Evolutionary conservation across 2,329 filamentous ascomycete species (phyloP).

Genomic region (Acrocalymma vagum): DNA sequence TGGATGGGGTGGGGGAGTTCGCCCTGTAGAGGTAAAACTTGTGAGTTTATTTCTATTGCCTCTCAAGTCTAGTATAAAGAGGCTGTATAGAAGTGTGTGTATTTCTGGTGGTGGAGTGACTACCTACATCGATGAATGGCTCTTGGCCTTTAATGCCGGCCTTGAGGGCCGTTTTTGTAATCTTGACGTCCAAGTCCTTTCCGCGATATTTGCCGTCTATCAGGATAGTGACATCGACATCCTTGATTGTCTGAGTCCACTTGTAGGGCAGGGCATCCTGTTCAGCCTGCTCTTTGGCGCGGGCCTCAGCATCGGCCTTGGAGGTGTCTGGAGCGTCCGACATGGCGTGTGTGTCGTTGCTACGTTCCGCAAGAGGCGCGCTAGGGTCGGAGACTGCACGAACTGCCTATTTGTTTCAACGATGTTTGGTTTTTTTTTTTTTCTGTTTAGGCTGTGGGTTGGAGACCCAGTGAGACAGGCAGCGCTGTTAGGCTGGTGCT

Average conservation of each 20-base stretch:
- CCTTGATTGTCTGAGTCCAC: conserved; percentile 92
- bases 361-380: no score
- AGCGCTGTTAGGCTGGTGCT: conserved; percentile 3
- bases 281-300: conserved; percentile 81
- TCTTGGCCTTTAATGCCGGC: conserved; percentile 90
- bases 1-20: conserved; percentile 81
- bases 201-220: conserved; percentile 87
- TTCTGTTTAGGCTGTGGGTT: no score
- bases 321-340: conserved; percentile 58
- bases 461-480: no score
- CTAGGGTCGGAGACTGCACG: no score
- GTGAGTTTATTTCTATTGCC: background rate
- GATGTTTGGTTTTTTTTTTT: no score
- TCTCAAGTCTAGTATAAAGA: no score
- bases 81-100: no score
- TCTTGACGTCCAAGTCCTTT: conserved; percentile 80
- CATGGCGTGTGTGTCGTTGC: conserved; percentile 30
- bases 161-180: conserved; percentile 80
- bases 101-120: conserved; percentile 2
- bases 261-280: conserved; percentile 94
- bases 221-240: conserved; percentile 80
- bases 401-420: no score
- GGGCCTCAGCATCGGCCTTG: conserved; percentile 64
- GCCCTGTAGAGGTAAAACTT: conserved; percentile 65
- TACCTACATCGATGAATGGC: conserved; percentile 78